Evolutionary conservation across 768 basidiomycete species (phyloP).

Genomic region (Suillus americanus): DNA sequence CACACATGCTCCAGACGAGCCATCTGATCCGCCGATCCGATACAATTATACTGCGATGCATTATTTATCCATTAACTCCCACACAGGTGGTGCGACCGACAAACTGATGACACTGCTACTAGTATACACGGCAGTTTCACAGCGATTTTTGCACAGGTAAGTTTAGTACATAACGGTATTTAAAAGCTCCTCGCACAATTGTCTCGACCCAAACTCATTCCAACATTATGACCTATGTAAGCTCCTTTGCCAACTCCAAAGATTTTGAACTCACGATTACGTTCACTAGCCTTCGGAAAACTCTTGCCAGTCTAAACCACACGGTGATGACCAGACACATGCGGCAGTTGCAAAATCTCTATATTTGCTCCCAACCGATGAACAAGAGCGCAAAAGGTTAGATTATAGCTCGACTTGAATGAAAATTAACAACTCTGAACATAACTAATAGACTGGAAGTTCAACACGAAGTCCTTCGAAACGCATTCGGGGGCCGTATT

Average conservation of each 20-base stretch:
- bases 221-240: background rate
- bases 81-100: background rate
- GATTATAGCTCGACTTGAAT: background rate
- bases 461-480: conserved; percentile 22
- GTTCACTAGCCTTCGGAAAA: background rate
- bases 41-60: background rate
- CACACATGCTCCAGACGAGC: background rate
- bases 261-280: background rate
- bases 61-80: background rate
- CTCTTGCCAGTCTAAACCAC: background rate
- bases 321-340: background rate
- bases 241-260: background rate
- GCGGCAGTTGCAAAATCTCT: conserved; percentile 1
- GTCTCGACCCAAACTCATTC: background rate
- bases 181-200: background rate
- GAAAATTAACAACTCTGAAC: background rate
- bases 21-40: background rate
- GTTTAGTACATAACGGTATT: background rate
- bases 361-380: conserved; percentile 26
- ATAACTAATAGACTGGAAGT: conserved; percentile 12
- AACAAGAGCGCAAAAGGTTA: conserved; percentile 26
- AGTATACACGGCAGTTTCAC: background rate
- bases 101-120: background rate
- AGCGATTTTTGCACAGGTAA: background rate
- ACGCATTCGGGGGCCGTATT: conserved; percentile 21